Base-by-base conservation (phyloP, 2,329 filamentous ascomycete genomes). In the Diaporthe batatas region DNA sequence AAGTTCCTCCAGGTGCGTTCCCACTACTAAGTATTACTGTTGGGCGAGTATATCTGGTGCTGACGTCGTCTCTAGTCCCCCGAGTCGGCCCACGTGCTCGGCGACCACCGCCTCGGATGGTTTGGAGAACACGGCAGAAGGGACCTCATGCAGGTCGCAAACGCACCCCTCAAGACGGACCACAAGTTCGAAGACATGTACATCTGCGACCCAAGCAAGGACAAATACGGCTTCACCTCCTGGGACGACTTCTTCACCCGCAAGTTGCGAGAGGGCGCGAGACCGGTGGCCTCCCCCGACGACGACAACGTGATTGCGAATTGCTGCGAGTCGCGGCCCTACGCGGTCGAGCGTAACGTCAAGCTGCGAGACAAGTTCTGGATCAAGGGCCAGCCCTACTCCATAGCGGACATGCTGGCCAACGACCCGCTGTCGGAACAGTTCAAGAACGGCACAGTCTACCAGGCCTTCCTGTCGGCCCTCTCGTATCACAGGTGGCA, bases 401-500 rank as follows among this genome's bases (percentile, higher is more conserved):
- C 90, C 0, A 80, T 92, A 23, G 76, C 83, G 2, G 88, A 92
- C 78, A 92, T 93, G 89, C 83, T 94, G 3, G 86, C 83, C 0
- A 82, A 89, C 76, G 89, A 92, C 76, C 77, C 83, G 0, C 79
- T 89, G 0, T 83, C 89, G 0, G 76, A 83, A 10, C 77, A 88
- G 1, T 94, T 93, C 75, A 86, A 84, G 0, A 89, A 88, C 7
- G 92, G 89, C 1, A 93, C 90, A 0, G 83, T 94, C 36, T 94
- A 93, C 80, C 92, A 94, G 77, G 92, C 91, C 0, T 94, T 92
- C 78, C 82, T 94, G 3, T 91, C 87, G 10, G 89, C 91, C 0
- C 81, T 92, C 68, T 91, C 88, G 55, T 94, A 94, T 79, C 92
- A 94, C 80, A 87, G 92, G 34, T 94, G 92, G 92, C 91, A 94